These are phyloP conservation scores for Neurospora sp. DNA, from an alignment of 495 filamentous ascomycete species.

Conservation along the genomic window DNA sequence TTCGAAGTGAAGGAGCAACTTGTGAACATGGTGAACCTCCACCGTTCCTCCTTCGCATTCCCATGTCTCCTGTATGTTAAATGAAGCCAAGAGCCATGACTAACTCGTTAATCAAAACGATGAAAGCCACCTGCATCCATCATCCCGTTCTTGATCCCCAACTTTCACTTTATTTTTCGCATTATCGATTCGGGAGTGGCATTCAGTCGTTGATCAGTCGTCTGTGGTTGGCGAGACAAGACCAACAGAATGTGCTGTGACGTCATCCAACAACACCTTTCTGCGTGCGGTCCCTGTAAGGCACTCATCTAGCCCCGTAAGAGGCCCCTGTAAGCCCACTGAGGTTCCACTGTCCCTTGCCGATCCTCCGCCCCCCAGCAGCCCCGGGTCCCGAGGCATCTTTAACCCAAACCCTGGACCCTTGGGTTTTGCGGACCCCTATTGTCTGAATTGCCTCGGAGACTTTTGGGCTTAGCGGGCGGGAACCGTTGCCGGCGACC, in stretches of 20 bases:
- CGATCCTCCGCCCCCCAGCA: background rate
- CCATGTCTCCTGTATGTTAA: background rate
- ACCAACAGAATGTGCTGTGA: background rate
- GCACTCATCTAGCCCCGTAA: background rate
- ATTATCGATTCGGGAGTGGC: background rate
- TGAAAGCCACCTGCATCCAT: background rate
- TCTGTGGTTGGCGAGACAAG: background rate
- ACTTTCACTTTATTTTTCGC: background rate
- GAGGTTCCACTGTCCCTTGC: background rate
- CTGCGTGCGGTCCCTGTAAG: background rate
- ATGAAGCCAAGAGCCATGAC: background rate
- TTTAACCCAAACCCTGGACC: background rate
- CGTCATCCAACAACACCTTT: background rate
- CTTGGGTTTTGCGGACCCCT: background rate
- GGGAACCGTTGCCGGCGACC: background rate
- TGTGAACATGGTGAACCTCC: background rate
- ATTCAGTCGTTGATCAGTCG: background rate
- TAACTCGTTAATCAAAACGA: background rate
- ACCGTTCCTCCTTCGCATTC: background rate
- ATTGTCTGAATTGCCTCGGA: background rate
- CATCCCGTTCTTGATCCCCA: background rate
- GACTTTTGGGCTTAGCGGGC: background rate
- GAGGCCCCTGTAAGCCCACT: background rate
- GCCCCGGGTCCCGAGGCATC: background rate
- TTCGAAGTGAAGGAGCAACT: background rate